Base-by-base conservation (phyloP, 2,329 filamentous ascomycete genomes). In the Aureobasidium sp. region DNA sequence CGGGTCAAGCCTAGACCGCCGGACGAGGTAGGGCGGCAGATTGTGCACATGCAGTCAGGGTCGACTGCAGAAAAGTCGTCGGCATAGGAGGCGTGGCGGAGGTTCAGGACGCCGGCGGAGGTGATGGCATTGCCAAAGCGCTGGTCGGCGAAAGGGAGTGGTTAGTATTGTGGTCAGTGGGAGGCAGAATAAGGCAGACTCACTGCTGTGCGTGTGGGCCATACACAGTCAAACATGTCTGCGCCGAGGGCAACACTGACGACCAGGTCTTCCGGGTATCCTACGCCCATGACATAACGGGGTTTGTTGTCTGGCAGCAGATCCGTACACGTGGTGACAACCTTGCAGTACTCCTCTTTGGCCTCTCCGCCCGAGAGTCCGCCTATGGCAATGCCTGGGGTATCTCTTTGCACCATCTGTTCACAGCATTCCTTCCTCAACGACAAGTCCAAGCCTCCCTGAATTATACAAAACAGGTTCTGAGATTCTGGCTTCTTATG, bases 201-300 rank as follows among this genome's bases (percentile, higher is more conserved):
- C 76, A 85, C 83, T 8, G 94, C 94, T 39, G 94, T 99, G 60
- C 94, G 83, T 5, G 94, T 97, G 1, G 94, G 95, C 94, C 94
- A 99, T 7, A 99, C 94, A 72, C 95, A 99, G 76, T 99, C 94
- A 73, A 99, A 99, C 94, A 99, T 99, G 76, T 99, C 94, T 53
- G 94, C 94, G 3, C 94, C 94, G 0, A 99, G 82, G 1, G 94
- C 94, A 4, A 97, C 87, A 59, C 91, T 95, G 42, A 99, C 92
- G 1, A 99, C 84, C 62, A 99, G 80, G 71, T 99, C 94, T 77
- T 97, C 94, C 1, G 94, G 94, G 74, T 97, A 99, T 14, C 94
- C 85, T 68, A 99, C 94, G 20, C 94, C 94, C 95, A 99, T 99
- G 62, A 99, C 93, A 76, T 99, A 99, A 73, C 94, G 84, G n/a